phyloP scores from a whole-genome alignment of 768 basidiomycete genomes.

The Epithele typhae region DNA sequence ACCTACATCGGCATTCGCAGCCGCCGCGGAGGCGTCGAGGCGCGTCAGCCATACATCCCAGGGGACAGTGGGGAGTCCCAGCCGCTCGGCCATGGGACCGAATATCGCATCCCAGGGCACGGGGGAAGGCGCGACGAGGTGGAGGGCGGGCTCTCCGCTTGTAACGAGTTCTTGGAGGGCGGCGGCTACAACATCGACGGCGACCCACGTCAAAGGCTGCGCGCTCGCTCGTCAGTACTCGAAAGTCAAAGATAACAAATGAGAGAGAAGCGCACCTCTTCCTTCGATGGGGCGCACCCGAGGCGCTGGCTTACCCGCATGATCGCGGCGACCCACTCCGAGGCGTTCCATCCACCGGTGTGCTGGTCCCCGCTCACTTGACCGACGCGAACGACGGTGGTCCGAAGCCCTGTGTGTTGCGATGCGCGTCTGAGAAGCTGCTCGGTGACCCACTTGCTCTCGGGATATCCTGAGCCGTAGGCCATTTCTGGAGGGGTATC shows the following conservation, averaged over 20 bases:
- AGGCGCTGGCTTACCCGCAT: slow-evolving; percentile 25
- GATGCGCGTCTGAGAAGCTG: slow-evolving; percentile 28
- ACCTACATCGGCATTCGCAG: slow-evolving; percentile 2
- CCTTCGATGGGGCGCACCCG: slow-evolving; percentile 29
- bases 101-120: slow-evolving; percentile 19
- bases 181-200: slow-evolving; percentile 13
- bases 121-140: slow-evolving; percentile 24
- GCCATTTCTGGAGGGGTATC: slow-evolving; percentile 19
- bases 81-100: slow-evolving; percentile 11
- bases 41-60: slow-evolving; percentile 22
- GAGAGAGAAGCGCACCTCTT: slow-evolving; percentile 29
- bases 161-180: slow-evolving; percentile 14
- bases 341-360: slow-evolving; percentile 29
- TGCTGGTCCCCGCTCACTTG: slow-evolving; percentile 25
- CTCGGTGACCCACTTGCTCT: slow-evolving; percentile 32
- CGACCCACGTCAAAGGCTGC: slow-evolving; percentile 14
- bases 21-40: slow-evolving; percentile 12
- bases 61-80: slow-evolving; percentile 18
- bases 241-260: background rate
- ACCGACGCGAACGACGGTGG: slow-evolving; percentile 32
- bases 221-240: too few relatives aligned
- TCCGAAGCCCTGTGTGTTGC: slow-evolving; percentile 26
- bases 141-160: slow-evolving; percentile 21
- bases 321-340: slow-evolving; percentile 42
- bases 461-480: slow-evolving; percentile 28